Evolutionary conservation across 228 moss, liverwort and hornwort genomes (phyloP).

Genomic region (Sphagnum magellanicum): DNA sequence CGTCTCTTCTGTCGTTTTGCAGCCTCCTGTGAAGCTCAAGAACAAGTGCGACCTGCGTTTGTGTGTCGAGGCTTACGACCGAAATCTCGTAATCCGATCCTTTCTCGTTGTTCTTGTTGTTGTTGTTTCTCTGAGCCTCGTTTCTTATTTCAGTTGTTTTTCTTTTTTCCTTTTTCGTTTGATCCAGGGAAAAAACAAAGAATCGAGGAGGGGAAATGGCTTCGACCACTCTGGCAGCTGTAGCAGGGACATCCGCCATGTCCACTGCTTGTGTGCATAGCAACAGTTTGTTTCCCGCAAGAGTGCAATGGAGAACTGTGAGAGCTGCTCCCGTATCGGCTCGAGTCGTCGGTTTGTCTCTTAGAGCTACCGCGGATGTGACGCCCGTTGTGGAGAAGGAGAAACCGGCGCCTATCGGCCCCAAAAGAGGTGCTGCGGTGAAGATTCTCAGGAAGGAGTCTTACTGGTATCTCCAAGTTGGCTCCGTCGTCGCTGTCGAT

Average conservation of each 20-base stretch:
- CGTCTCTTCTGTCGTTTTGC: neutral
- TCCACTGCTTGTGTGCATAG: slow-evolving; percentile 3
- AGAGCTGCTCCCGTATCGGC: neutral
- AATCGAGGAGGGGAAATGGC: slow-evolving; percentile 6
- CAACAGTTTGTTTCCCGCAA: slow-evolving; percentile 15
- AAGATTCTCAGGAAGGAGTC: slow-evolving; percentile 54
- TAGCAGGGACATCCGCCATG: slow-evolving; percentile 7
- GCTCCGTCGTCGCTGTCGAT: slow-evolving; percentile 48
- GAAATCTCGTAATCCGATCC: neutral
- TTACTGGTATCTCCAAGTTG: slow-evolving; percentile 50
- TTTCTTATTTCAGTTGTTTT: neutral
- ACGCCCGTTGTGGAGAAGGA: slow-evolving; percentile 4
- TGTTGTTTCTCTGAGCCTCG: neutral
- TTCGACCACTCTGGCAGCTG: slow-evolving; percentile 18
- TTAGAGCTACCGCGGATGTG: slow-evolving; percentile 21
- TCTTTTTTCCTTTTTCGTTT: neutral
- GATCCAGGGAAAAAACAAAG: neutral
- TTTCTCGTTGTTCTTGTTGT: slow-evolving; percentile 2
- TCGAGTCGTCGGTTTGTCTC: slow-evolving; percentile 16
- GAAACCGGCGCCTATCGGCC: slow-evolving; percentile 28
- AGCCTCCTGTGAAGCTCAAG: neutral
- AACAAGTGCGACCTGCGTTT: neutral
- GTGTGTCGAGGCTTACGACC: neutral
- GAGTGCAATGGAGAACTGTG: slow-evolving; percentile 25
- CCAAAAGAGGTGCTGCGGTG: slow-evolving; percentile 47